A percentile compares a stretch with the other conserved stretches of the same genome.
phyloP scores from a whole-genome alignment of 768 basidiomycete genomes.

The Tricholoma sp. region DNA sequence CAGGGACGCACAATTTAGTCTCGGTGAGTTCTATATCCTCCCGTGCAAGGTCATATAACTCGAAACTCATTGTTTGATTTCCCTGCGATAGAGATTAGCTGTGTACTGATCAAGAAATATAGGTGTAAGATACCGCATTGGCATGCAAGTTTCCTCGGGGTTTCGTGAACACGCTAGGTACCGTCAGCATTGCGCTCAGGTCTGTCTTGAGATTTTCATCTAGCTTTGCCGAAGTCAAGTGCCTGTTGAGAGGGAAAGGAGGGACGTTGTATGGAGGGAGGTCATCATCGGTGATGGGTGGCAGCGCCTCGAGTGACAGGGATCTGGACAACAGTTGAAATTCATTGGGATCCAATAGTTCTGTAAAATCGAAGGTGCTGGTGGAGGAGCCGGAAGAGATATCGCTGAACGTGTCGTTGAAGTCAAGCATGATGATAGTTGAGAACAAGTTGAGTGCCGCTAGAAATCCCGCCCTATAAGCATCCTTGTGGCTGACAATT shows the following conservation, averaged over 20 bases:
- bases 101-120: neutral
- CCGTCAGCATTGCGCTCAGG: neutral
- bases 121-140: neutral
- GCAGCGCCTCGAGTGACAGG: neutral
- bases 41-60: neutral
- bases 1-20: neutral
- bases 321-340: neutral
- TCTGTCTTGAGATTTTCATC: neutral
- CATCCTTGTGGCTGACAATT: conserved; percentile 1
- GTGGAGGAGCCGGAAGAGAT: neutral
- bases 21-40: neutral
- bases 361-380: neutral
- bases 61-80: neutral
- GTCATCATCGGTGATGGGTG: neutral
- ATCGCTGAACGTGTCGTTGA: neutral
- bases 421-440: neutral
- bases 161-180: neutral
- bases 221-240: neutral
- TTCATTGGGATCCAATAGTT: neutral
- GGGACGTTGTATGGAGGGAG: neutral
- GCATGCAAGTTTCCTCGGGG: neutral
- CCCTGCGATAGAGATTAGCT: neutral
- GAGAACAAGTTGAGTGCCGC: neutral
- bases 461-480: neutral
- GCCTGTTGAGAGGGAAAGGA: neutral